Base-by-base conservation (phyloP, 2,329 filamentous ascomycete genomes). In the Didymella sp. region DNA sequence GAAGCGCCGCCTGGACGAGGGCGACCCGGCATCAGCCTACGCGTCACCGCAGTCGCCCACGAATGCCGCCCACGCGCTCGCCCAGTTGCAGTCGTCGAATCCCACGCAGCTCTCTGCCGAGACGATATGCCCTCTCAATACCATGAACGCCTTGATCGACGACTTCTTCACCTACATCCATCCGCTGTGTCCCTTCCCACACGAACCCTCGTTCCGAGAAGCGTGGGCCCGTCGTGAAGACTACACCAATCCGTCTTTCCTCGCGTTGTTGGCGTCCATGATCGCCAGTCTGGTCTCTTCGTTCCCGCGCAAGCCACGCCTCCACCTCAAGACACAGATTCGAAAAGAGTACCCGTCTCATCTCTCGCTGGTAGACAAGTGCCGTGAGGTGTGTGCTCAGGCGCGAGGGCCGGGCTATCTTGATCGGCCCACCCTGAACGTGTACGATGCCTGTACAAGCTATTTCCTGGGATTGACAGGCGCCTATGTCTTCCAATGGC, bases 131-230 rank as follows among this genome's bases (percentile, higher is more conserved):
- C 87, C 89, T 0, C 81, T 88, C 73, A 83, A 85, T 7, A 85
- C 88, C 11, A 78, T 93, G 49, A 83, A 89, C 66, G 81, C 88
- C 2, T 80, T 92, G 15, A 84, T 93, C 55, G 88, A 92, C 72
- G 90, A 93, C 77, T 93, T 91, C 81, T 93, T 92, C 76, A 91
- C 88, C 17, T 92, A 92, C 72, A 88, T 92, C 50, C 89, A 92
- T 66, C 90, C 90, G 1, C 81, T 93, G 8, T 85, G 85, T 56
- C 90, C 90, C 0, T 92, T 93, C 55, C 90, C 90, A 0, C 90
- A 93, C 73, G 89, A 92, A 70, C 89, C 89, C 0, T 89, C 88
- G 4, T 92, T 93, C 72, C 84, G 89, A 21, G 83, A 86, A 59
- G 86, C 86, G 1, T 90, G 91, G 73, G 81, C 82, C 7, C 82